Evolutionary conservation across 164 flowering plant genomes (phyloP).

Genomic region (Umbilicus rupestris): DNA sequence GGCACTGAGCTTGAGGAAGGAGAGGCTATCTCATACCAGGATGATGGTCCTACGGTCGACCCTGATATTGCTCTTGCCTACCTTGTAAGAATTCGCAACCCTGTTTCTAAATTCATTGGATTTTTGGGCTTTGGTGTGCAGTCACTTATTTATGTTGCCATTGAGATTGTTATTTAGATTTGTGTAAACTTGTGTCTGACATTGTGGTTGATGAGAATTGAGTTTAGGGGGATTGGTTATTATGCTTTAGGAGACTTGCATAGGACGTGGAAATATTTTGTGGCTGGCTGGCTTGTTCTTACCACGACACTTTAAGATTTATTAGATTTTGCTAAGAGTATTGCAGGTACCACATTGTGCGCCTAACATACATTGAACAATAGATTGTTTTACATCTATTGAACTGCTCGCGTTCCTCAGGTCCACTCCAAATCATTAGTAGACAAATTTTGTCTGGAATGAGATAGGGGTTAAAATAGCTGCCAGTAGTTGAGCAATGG

Average conservation of each 20-base stretch:
- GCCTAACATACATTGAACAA: neutral
- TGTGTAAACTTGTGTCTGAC: neutral
- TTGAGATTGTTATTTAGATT: neutral
- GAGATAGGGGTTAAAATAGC: neutral
- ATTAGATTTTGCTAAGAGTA: neutral
- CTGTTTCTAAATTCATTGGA: neutral
- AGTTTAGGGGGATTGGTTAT: neutral
- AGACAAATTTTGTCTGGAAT: neutral
- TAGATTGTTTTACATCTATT: neutral
- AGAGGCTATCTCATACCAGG: slow-evolving; percentile 55
- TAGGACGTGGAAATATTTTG: too few species aligned
- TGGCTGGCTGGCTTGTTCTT: too few species aligned
- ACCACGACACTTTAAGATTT: too few species aligned
- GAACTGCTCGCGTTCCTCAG: neutral
- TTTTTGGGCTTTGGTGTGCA: neutral
- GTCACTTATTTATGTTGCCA: neutral
- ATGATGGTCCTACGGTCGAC: slow-evolving; percentile 35
- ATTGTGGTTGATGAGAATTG: neutral
- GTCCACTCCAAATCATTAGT: neutral
- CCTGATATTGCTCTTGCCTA: slow-evolving; percentile 55
- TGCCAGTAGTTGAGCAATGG: neutral
- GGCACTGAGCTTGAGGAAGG: slow-evolving; percentile 96
- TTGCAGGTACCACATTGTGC: neutral
- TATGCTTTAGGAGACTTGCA: too few species aligned
- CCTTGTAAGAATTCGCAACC: slow-evolving; percentile 28